phyloP scores from a whole-genome alignment of 2,329 filamentous ascomycete species.

The Talaromyces rugulosus region DNA sequence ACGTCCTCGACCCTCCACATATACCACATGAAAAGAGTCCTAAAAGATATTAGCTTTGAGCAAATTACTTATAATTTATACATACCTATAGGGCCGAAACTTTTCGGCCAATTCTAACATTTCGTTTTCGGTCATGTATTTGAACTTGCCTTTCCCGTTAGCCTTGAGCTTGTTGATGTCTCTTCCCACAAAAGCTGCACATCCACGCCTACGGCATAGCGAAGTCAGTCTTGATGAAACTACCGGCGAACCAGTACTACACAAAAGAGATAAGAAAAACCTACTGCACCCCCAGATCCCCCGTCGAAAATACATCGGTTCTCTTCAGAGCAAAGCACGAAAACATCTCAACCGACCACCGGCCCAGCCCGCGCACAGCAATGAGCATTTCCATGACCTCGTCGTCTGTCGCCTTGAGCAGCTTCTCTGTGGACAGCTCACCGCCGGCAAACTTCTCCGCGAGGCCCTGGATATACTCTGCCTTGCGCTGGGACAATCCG shows the following conservation, averaged over 20 bases:
- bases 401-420: conserved; percentile 76
- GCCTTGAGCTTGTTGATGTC: conserved; percentile 80
- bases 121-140: conserved; percentile 93
- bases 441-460: conserved; percentile 74
- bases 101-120: conserved; percentile 78
- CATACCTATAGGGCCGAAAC: conserved; percentile 75
- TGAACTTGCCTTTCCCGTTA: conserved; percentile 83
- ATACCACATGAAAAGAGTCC: conserved; percentile 96
- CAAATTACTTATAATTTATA: conserved; percentile 12
- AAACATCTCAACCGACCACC: conserved; percentile 98
- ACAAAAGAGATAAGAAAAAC: conserved; percentile 27
- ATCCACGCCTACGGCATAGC: conserved; percentile 59
- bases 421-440: conserved; percentile 70
- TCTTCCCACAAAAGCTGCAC: conserved; percentile 79
- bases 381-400: conserved; percentile 78
- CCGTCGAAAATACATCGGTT: conserved; percentile 87
- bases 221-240: background rate
- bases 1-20: conserved; percentile 89
- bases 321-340: conserved; percentile 91
- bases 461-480: conserved; percentile 86
- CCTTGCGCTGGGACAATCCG: conserved; percentile 88
- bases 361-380: conserved; percentile 79
- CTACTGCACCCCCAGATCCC: conserved; percentile 85
- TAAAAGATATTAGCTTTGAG: conserved; percentile 28
- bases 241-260: background rate